Conservation (phyloP, 2,329 filamentous ascomycete species). For the Penicillium fuscoglaucum region DNA sequence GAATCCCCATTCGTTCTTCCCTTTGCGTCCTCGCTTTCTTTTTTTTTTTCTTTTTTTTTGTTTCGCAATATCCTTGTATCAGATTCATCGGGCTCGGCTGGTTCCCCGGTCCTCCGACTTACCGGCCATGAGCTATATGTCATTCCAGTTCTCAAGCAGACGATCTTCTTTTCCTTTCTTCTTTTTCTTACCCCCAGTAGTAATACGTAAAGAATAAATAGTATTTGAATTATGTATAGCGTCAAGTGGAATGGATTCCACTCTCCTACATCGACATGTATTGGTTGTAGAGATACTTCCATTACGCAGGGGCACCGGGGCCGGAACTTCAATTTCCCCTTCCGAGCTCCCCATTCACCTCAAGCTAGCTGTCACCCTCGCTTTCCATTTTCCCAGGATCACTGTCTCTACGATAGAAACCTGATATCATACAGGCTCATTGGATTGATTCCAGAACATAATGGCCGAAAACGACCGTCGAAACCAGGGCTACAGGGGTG, state of each 20-base stretch:
- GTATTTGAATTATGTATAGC: background rate
- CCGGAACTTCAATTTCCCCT: slow-evolving; percentile 21
- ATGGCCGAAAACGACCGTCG: slow-evolving; percentile 60
- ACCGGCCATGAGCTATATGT: slow-evolving; percentile 19
- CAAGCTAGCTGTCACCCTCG: slow-evolving; percentile 16
- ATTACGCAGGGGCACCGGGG: slow-evolving; percentile 5
- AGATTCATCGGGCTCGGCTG: slow-evolving; percentile 21
- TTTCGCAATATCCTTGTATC: slow-evolving; percentile 28
- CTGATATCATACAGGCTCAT: slow-evolving; percentile 8
- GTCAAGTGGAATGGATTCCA: background rate
- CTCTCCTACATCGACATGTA: background rate
- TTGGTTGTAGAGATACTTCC: background rate
- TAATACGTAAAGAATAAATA: slow-evolving; percentile 1
- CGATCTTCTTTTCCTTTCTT: background rate
- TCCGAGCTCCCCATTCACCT: slow-evolving; percentile 19
- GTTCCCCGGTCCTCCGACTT: slow-evolving; percentile 16
- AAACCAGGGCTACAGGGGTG: slow-evolving; percentile 52
- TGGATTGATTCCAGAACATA: slow-evolving; percentile 6
- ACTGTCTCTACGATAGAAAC: slow-evolving; percentile 1
- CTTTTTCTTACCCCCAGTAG: background rate
- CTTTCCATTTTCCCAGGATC: background rate
- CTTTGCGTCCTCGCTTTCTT: slow-evolving; percentile 21
- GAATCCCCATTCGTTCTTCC: slow-evolving; percentile 34
- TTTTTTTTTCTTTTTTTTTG: slow-evolving; percentile 18
- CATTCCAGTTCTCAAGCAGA: slow-evolving; percentile 23